Base-by-base conservation (phyloP, 2,329 filamentous ascomycete genomes). In the Pestalotiopsis sp. region DNA sequence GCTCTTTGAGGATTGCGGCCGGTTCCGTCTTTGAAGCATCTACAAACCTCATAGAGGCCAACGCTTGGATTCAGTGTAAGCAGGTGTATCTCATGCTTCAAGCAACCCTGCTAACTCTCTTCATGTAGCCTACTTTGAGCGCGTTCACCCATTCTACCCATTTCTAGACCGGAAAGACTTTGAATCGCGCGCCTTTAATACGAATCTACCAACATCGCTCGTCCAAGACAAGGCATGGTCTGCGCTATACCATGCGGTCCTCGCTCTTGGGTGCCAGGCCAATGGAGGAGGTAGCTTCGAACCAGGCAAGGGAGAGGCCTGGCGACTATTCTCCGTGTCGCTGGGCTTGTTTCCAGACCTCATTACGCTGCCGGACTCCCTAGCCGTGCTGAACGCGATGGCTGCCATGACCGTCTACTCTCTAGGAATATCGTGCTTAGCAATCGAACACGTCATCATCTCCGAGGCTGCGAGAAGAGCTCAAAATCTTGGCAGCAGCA, bases 261-360 rank as follows among this genome's bases (percentile, higher is more conserved):
- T 83, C 3, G 81, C 81, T 3, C 68, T 83, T 2, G 81, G 81
- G 5, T 79, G 76, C 31, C 79, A 79, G 65, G 78, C 80, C 36
- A 71, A 74, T 14, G 75, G 75, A 27, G 76, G 78, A 5, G 80
- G 78, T 0, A 77, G 76, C 9, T 84, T 82, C 61, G 78, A 82
- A 64, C 79, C 80, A 0, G 79, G 79, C 2, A 78, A 76, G 27
- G 80, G 81, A 4, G 75, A 74, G 45, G 74, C 80, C 0, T 84
- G 82, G 82, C 76, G 76, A 9, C 72, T 82, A 3, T 83, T 82
- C 60, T 76, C 79, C 23, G 73, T 78, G 2, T 76, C 81, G 3
- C 74, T 83, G 4, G 74, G 76, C 4, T 61, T 79, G 6, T 77
- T 82, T 14, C 74, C 79, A 0, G 81, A 82, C 4, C 71, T 79